Evolutionary conservation across 495 filamentous ascomycete genomes (phyloP).

Genomic region (Penicillium daleae): DNA sequence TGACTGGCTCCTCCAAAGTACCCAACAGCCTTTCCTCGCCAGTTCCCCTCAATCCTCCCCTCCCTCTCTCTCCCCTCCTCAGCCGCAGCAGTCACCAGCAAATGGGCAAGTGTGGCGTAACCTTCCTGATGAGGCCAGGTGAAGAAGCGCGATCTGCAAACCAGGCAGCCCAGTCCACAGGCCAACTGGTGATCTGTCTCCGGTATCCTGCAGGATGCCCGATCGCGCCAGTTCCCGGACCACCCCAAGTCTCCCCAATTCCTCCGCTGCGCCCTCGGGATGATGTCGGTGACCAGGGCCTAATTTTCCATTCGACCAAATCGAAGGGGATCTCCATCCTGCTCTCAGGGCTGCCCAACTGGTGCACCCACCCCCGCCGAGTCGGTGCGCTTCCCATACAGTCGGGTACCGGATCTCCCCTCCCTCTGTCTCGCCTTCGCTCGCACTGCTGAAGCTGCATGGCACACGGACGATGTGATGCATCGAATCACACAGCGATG

Average conservation of each 20-base stretch:
- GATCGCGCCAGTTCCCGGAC: slow-evolving; percentile 19
- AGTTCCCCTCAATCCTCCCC: neutral
- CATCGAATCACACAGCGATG: slow-evolving; percentile 13
- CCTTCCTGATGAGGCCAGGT: neutral
- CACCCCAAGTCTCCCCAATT: neutral
- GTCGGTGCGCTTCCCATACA: slow-evolving; percentile 1
- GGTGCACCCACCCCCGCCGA: neutral
- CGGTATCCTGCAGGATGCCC: slow-evolving; percentile 18
- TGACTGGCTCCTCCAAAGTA: slow-evolving; percentile 17
- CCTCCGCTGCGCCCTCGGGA: neutral
- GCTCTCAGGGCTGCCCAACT: slow-evolving; percentile 2
- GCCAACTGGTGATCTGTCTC: slow-evolving; percentile 12
- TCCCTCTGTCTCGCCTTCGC: neutral
- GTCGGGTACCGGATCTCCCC: neutral
- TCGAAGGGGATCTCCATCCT: slow-evolving; percentile 3
- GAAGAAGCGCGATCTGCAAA: slow-evolving; percentile 21
- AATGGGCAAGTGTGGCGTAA: slow-evolving; percentile 28
- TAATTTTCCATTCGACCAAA: neutral
- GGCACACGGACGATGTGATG: slow-evolving; percentile 21
- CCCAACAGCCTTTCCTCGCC: slow-evolving; percentile 10
- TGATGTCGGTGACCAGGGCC: neutral
- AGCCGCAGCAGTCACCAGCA: slow-evolving; percentile 13
- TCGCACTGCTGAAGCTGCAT: slow-evolving; percentile 13
- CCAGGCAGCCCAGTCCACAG: slow-evolving; percentile 4
- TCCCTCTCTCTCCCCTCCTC: neutral